Evolutionary conservation across 2,329 filamentous ascomycete species (phyloP), one percentile per base, ranked within the genome.

Genomic region (Xylaria sp.): DNA sequence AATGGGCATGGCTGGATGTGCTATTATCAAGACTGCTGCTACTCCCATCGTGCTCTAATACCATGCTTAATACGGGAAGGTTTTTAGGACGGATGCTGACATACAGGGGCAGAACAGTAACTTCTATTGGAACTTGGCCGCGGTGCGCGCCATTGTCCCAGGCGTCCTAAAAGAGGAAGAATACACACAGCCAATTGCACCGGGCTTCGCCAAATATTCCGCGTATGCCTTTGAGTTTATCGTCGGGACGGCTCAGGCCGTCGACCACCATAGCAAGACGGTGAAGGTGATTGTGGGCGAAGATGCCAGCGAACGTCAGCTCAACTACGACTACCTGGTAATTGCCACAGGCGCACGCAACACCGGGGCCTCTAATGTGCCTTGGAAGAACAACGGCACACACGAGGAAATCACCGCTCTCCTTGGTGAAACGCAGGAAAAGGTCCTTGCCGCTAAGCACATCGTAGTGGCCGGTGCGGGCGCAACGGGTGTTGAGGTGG

Each of bases 91-190:
- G 8, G 48, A 53, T 43, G 59, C 70, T 72, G 53, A 71, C 65
- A 28, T 5, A 15, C 23, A n/a, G 28, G 39, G 59, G 13, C 78
- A 88, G 84, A 88, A 83, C 72, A 83, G 80, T 69, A 85, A 89
- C 72, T 85, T 89, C 71, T 89, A 83, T 80, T 88, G 86, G 86
- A 88, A 87, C 77, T 63, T 88, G 5, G 86, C 85, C 30, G 82
- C 86, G 0, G 83, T 87, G 50, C 84, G 87, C 55, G 85, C 84
- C 76, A 82, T 89, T 69, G 78, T 88, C 53, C 85, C 86, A 2
- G 83, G 81, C 43, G 69, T 80, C 57, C 70, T 87, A 74, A 80
- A 80, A 43, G 84, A 87, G 68, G 82, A 85, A 12, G 79, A 87
- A 70, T 78, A 87, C 71, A 81, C 84, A 75, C 80, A 80, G 60